Base-by-base conservation (phyloP, 1,284 basidiomycete genomes). In the Ceratobasidium theobromae region DNA sequence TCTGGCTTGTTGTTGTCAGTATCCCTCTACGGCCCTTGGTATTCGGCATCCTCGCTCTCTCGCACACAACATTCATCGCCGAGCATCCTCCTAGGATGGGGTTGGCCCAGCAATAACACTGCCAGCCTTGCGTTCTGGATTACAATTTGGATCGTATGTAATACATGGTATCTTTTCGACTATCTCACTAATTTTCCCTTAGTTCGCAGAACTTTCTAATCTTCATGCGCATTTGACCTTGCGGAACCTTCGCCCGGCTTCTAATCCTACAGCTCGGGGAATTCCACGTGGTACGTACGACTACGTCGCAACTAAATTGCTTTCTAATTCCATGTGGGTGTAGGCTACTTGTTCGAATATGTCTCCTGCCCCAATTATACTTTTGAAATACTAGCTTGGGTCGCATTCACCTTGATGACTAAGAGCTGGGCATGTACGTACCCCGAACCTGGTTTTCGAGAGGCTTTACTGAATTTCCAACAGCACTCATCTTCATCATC, bases 351-450 rank as follows among this genome's bases (percentile, higher is more conserved):
- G 1, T 99, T 98, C 78, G 81, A 86, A 67, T 78, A 86, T 41
- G 86, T 97, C 41, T 90, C 91, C 4, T 93, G 86, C 79, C 94
- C 97, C 32, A 98, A 99, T 77, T 99, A 99, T 79, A 88, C 93
- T 75, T 98, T 96, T 75, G 97, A 99, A 78, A 82, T 81, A 30
- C 70, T 97, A 40, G 87, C 81, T 0, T 97, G 96, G 91, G 73
- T 83, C 11, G 80, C 84, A 23, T 81, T 98, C 62, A 84, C 84
- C 27, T 80, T 82, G 38, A 86, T 99, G 84, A 95, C 94, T 2
- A 84, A 86, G 57, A 91, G 88, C 72, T 79, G 85, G 72, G 86
- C 85, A 53, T 84, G 93, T 95, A 75, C 69, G 87, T 76, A 60
- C 18, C 40, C 46, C 30, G 11, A 11, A 8, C 21, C 27, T 28